A percentile compares a stretch with the other conserved stretches of the same genome.
Conservation (phyloP, 2,329 filamentous ascomycete genomes). For the Hymenoscyphus infarciens region DNA sequence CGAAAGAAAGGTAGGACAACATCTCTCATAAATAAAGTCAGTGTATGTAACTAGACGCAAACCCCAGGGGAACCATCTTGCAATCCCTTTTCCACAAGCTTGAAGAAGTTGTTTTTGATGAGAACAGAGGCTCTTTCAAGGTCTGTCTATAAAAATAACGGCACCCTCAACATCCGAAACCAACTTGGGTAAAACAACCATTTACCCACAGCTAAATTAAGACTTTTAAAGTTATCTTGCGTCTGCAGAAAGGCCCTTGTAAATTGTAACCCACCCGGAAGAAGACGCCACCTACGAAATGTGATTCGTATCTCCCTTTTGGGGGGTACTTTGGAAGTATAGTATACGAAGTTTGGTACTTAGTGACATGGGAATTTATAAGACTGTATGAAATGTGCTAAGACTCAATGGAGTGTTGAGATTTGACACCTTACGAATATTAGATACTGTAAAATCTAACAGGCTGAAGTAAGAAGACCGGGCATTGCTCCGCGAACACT, state of each 20-base stretch:
- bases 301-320: not conserved
- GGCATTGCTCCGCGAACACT: no score
- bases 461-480: not conserved
- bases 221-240: not conserved
- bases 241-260: not conserved
- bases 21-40: not conserved
- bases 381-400: not conserved
- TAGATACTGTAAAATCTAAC: not conserved
- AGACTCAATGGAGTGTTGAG: not conserved
- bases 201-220: not conserved
- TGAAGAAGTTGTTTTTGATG: not conserved
- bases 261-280: no score
- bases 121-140: not conserved
- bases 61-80: not conserved
- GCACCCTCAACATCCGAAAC: not conserved
- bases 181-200: not conserved
- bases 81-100: not conserved
- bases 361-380: not conserved
- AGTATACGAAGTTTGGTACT: not conserved
- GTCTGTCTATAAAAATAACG: not conserved
- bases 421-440: not conserved
- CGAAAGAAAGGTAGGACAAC: not conserved
- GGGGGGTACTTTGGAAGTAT: not conserved
- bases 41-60: not conserved
- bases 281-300: conserved; percentile 1